phyloP scores from a whole-genome alignment of 108 stramenopile genomes.

The Bacterosira constricta region DNA sequence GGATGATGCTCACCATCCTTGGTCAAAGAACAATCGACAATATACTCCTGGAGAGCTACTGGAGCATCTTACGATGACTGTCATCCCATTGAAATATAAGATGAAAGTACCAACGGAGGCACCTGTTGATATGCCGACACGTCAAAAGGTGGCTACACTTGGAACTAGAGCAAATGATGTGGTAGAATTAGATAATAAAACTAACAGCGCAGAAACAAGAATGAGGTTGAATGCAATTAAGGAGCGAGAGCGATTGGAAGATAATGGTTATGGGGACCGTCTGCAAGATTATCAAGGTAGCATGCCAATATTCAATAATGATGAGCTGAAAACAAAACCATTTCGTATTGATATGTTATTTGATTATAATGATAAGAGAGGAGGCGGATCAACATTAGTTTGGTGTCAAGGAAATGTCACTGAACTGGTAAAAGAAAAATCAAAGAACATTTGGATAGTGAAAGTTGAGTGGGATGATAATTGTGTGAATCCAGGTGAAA shows the following conservation, averaged over 20 bases:
- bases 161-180: neutral
- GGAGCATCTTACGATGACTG: neutral
- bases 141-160: neutral
- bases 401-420: conserved; percentile 10
- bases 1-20: neutral
- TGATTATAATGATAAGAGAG: neutral
- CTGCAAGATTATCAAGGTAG: neutral
- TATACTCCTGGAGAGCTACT: neutral
- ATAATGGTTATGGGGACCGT: too few species aligned
- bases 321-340: neutral
- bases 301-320: neutral
- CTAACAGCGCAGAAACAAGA: neutral
- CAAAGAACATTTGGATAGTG: neutral
- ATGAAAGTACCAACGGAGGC: too few species aligned
- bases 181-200: neutral
- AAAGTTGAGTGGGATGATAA: conserved; percentile 10
- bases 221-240: neutral
- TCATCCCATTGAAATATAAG: neutral
- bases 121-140: too few species aligned
- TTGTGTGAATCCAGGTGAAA: conserved; percentile 4
- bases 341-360: conserved; percentile 10
- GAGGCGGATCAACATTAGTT: neutral
- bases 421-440: neutral
- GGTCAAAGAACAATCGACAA: neutral
- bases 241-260: too few species aligned